Evolutionary conservation across 352 stramenopile species (phyloP), one percentile per base, ranked within the genome.

Genomic region (Nothophytophthora sp.): DNA sequence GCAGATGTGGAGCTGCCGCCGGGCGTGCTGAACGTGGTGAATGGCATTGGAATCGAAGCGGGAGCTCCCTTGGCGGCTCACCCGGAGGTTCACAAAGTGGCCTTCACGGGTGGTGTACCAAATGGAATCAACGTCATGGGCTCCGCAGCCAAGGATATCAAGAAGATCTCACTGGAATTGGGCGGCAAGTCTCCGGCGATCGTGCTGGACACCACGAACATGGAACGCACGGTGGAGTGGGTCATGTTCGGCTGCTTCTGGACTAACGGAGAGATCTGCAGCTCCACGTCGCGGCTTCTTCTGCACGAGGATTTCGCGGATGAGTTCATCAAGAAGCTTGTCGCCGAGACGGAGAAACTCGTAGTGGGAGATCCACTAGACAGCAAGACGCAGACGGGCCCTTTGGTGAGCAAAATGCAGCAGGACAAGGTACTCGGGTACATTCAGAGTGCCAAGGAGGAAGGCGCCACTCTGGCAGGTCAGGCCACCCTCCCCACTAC

Each of bases 121-220:
- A n/a, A n/a, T n/a, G n/a, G n/a, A n/a, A n/a, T n/a, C n/a, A n/a
- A n/a, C n/a, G n/a, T n/a, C n/a, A n/a, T n/a, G n/a, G n/a, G n/a
- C n/a, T n/a, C n/a, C n/a, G n/a, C n/a, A n/a, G n/a, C n/a, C n/a
- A n/a, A n/a, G n/a, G n/a, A n/a, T n/a, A n/a, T n/a, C n/a, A n/a
- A n/a, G n/a, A n/a, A n/a, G n/a, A n/a, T n/a, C n/a, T n/a, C n/a
- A n/a, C n/a, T n/a, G n/a, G n/a, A n/a, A n/a, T n/a, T 96, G 8
- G 87, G 87, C 19, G 87, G 87, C 38, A 96, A 96, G 72, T 88
- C 82, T 2, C 83, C 87, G 0, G 70, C 87, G 23, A 76, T 96
- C 35, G 81, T 96, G 20, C 86, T 94, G 27, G 70, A 88, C 58
- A 49, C 59, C 28, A 36, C 43, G 29, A 64, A 89, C 59, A 43